Base-by-base conservation (phyloP, 805 yeast species). In the Yamadazyma ubonensis region DNA sequence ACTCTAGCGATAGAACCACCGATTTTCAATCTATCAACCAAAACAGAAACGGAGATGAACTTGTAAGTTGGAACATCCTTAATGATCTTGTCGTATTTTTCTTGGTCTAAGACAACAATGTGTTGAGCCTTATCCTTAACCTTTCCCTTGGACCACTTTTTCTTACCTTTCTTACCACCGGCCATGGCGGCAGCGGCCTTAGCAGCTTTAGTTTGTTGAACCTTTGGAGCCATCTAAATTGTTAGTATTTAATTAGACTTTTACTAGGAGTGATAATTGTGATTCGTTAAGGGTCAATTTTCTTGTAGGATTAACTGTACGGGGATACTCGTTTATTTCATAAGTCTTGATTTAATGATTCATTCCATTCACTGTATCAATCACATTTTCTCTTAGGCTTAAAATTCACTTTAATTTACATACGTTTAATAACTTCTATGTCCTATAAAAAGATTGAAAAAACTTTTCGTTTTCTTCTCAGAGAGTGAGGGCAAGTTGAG, bases 121-220 rank as follows among this genome's bases (percentile, higher is more conserved):
- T 93, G 99, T 74, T 87, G 91, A 64, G 99, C 98, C 95, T 86
- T 91, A 79, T 93, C 99, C 90, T 95, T 93, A 75, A 89, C 96
- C 84, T 95, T 89, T 77, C 96, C 96, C 84, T 91, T 90, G 86
- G 95, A 86, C 99, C 98, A 93, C 96, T 93, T 93, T 95, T 93
- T 91, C 89, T 93, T 93, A 76, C 96, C 88, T 72, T 91, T 89
- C 86, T 90, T 90, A 84, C 97, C 96, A 86, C 97, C 97, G 74
- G 97, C 96, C 84, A 88, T 80, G 75, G 97, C 98, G 80, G 98
- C 98, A 69, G 98, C 97, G 70, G 96, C 96, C 82, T 91, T 91
- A 70, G 96, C 97, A 76, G 97, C 97, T 81, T 91, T 91, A 69
- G 96, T 85, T 76, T 88, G 90, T 83, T 91, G 97, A 79, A 87